Base-by-base conservation (phyloP, 108 stramenopile species). In the Nitzschia putrida region DNA sequence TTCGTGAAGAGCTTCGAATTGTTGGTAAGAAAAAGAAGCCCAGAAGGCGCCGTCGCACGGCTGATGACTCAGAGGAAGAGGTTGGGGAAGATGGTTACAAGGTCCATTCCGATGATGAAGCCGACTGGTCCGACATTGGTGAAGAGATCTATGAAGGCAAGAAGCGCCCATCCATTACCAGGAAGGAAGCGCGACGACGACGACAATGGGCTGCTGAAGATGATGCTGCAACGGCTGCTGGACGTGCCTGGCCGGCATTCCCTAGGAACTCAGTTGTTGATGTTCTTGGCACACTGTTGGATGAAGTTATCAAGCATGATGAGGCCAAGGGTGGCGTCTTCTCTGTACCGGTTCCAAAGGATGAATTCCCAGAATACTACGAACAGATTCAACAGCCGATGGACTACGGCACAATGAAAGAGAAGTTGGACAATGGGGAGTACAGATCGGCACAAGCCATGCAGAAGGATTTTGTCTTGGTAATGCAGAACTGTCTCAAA, bases 321-420 rank as follows among this genome's bases (percentile, higher is more conserved):
- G 64, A 82, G 57, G 61, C 74, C 8, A 86, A 73, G 25, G 83
- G 86, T 47, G 93, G 93, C 10, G 57, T 89, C 44, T 91, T 95
- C 55, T 91, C 88, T 51, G 80, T 73, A 25, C 88, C 94, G 23
- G 93, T 94, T 43, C 84, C 90, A 24, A 77, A 66, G 60, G 88
- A 92, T 45, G 84, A 89, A 7, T 92, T 89, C 57, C 93, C 93
- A n/a, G 93, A 92, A 25, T 94, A 94, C 73, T 94, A 94, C 57
- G 87, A 94, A 53, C 70, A 85, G 26, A 86, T 94, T 53, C 78
- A 85, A 45, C 78, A 80, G 16, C 93, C 93, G 0, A 93, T 93
- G 92, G 92, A 93, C 58, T 93, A 90, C 50, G 85, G 88, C 26
- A 92, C 89, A 20, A 92, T 92, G 89, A 85, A 84, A 66, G 65